Evolutionary conservation across 176 grass and related monocot genomes (phyloP).

Genomic region (Puccinellia tenuiflora): DNA sequence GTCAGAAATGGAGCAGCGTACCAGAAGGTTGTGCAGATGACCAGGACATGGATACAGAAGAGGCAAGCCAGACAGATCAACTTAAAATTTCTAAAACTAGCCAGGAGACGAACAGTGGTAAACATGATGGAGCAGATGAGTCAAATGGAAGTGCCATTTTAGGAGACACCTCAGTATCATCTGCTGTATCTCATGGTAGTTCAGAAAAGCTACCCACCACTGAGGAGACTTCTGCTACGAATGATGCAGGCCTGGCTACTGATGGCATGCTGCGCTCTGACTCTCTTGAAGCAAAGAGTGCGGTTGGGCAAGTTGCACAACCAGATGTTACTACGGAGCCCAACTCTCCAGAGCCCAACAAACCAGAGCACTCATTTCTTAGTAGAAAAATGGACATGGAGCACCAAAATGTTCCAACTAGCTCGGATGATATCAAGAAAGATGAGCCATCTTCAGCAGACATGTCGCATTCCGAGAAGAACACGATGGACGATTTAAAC

Average conservation of each 20-base stretch:
- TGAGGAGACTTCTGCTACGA: slow-evolving; percentile 22
- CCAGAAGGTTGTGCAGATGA: background rate
- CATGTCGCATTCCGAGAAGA: background rate
- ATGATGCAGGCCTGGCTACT: slow-evolving; percentile 7
- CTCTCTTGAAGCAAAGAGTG: background rate
- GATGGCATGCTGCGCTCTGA: background rate
- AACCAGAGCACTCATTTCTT: slow-evolving; percentile 12
- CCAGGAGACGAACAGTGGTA: background rate
- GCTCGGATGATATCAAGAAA: slow-evolving; percentile 15
- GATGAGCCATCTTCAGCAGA: slow-evolving; percentile 16
- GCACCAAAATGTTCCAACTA: slow-evolving; percentile 16
- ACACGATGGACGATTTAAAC: slow-evolving; percentile 13
- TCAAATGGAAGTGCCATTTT: background rate
- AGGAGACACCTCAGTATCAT: slow-evolving; percentile 19
- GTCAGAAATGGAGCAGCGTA: slow-evolving; percentile 39
- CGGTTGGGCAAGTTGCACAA: background rate
- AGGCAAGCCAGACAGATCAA: background rate
- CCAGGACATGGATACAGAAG: slow-evolving; percentile 3
- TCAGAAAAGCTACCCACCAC: slow-evolving; percentile 7
- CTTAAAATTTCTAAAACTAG: background rate
- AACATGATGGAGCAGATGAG: background rate
- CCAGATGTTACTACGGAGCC: background rate
- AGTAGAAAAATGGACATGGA: background rate
- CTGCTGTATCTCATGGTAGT: slow-evolving; percentile 12
- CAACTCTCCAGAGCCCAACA: background rate